These are phyloP conservation scores for Yamadazyma akitaensis DNA, from an alignment of 805 yeast genomes.

Conservation along the genomic window DNA sequence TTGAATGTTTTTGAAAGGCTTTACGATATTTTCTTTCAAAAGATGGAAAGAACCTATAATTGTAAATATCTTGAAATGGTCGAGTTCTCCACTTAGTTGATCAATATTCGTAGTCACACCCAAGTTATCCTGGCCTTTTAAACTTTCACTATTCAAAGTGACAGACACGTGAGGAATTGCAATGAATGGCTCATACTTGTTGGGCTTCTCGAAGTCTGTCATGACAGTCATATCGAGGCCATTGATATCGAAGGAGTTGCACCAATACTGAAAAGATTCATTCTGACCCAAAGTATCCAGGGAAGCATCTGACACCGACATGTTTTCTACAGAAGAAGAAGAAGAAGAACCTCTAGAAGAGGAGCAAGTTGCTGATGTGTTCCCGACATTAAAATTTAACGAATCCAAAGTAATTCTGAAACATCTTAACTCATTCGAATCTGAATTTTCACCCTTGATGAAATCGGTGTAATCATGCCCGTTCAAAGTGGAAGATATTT, in stretches of 20 bases:
- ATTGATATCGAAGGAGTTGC: constrained; percentile 12
- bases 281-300: constrained; percentile 26
- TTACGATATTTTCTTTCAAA: constrained; percentile 26
- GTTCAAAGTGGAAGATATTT: constrained; percentile 14
- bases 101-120: constrained; percentile 7
- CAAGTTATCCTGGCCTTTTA: not conserved
- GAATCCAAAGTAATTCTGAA: constrained; percentile 12
- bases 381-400: constrained; percentile 4
- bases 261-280: constrained; percentile 21
- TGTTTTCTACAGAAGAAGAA: not conserved
- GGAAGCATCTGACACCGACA: constrained; percentile 15
- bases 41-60: constrained; percentile 32
- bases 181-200: constrained; percentile 15
- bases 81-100: constrained; percentile 20
- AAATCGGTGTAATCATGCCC: constrained; percentile 14
- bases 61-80: constrained; percentile 30
- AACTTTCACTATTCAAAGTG: not conserved
- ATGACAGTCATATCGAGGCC: constrained; percentile 17
- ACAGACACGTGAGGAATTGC: constrained; percentile 21
- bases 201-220: constrained; percentile 14
- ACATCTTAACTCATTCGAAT: constrained; percentile 17
- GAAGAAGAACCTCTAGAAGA: not conserved
- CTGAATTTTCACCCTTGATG: constrained; percentile 12
- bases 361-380: not conserved
- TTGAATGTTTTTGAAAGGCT: constrained; percentile 25